Base-by-base conservation (phyloP, 2,329 filamentous ascomycete species). In the Ceratocystis eucalypticola region DNA sequence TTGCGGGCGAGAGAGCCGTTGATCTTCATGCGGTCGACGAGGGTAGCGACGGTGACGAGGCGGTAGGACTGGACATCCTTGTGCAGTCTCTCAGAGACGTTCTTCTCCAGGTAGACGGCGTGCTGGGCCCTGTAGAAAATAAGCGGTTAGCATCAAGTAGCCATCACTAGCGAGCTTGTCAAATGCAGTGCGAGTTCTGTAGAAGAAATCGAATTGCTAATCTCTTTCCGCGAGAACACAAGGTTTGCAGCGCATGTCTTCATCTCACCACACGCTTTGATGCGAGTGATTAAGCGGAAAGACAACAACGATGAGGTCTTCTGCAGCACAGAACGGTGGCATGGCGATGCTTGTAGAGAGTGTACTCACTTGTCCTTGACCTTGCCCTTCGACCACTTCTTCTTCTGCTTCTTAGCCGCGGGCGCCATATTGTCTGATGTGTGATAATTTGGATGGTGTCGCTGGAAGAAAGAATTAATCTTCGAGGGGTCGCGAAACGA, bases 31-130 rank as follows among this genome's bases (percentile, higher is more conserved):
- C 94, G 88, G 82, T 99, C 94, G 86, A 99, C 94, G 76, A 99
- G 91, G 75, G 91, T 93, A 76, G 94, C 92, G 76, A 97, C 89
- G 77, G 94, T 97, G 82, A 99, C 91, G 80, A 99, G 91, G 77
- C 94, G 91, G 89, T 97, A 99, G 71, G 94, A 96, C 82, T 97
- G 94, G 75, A 99, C 95, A 86, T 99, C 94, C 86, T 99, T 99
- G 86, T 96, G 89, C 80, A 99, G 91, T 85, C 95, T 96, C 82
- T 99, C 94, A 73, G 88, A 89, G 77, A 88, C 96, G 81, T 84
- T 78, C 88, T 99, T 99, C 85, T 99, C 94, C 82, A 99, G 91
- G 77, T 97, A 85, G 81, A 99, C 94, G 80, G 89, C 90, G 87
- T 99, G 94, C 80, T 97, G 89, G 82, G 94, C 93, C 92, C 67